These are phyloP conservation scores for Pseudevernia furfuracea DNA, from an alignment of 495 filamentous ascomycete species.

Conservation along the genomic window DNA sequence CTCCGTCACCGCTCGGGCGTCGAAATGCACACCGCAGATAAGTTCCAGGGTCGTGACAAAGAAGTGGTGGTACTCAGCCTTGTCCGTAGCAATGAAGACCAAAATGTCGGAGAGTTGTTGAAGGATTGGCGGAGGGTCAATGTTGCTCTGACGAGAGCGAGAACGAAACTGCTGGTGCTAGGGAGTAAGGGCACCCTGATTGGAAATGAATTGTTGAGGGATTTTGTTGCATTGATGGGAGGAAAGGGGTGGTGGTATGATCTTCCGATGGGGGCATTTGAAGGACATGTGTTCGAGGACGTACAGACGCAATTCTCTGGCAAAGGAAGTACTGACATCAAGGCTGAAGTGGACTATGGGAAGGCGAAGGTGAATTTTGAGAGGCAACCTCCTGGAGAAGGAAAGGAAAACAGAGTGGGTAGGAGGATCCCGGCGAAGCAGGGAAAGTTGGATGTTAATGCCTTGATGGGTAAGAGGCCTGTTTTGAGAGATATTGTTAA, in stretches of 20 bases:
- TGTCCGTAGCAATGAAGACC: constrained; percentile 75
- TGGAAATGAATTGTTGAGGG: constrained; percentile 66
- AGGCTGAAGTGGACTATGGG: constrained; percentile 6
- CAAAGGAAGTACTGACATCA: constrained; percentile 15
- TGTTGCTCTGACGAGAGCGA: constrained; percentile 86
- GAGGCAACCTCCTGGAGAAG: constrained; percentile 12
- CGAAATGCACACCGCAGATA: constrained; percentile 93
- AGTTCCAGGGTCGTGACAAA: constrained; percentile 94
- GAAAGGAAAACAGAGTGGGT: constrained; percentile 15
- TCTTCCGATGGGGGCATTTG: constrained; percentile 51
- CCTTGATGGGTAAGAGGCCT: constrained; percentile 36
- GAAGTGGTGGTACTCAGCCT: constrained; percentile 78
- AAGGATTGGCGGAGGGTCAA: constrained; percentile 92
- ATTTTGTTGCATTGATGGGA: constrained; percentile 71
- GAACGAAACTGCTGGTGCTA: constrained; percentile 80
- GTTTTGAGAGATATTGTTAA: constrained; percentile 50
- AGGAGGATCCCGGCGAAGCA: constrained; percentile 22
- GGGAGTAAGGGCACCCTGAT: constrained; percentile 71
- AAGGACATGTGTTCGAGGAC: constrained; percentile 59
- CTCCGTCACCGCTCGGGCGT: constrained; percentile 51
- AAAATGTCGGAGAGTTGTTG: constrained; percentile 76
- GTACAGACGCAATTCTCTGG: constrained; percentile 34
- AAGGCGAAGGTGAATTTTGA: constrained; percentile 3
- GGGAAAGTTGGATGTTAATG: constrained; percentile 18
- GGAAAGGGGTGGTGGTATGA: constrained; percentile 67